These are phyloP conservation scores for Kokia cookei DNA, from an alignment of 441 rosid species.

Conservation along the genomic window DNA sequence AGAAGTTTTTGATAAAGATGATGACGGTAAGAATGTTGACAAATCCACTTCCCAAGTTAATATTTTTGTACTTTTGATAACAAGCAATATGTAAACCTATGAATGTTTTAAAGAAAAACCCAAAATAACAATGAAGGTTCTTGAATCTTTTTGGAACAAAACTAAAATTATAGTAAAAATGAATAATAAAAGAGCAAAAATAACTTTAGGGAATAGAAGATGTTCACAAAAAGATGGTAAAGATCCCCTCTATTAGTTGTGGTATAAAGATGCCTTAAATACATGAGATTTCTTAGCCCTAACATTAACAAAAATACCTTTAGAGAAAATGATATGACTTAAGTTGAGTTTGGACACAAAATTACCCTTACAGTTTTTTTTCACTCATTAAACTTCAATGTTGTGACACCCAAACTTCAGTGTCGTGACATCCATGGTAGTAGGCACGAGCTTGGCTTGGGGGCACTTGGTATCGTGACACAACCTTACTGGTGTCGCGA, in stretches of 20 bases:
- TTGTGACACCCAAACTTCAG: background rate
- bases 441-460: background rate
- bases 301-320: background rate
- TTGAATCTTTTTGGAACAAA: too few species aligned
- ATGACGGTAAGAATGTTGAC: background rate
- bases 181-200: background rate
- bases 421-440: background rate
- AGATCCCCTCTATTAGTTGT: background rate
- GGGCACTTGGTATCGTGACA: background rate
- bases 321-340: background rate
- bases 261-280: background rate
- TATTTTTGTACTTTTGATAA: background rate
- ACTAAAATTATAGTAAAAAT: background rate
- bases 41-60: background rate
- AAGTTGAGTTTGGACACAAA: background rate
- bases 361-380: background rate
- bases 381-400: background rate
- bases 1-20: background rate
- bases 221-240: background rate
- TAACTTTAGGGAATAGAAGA: background rate
- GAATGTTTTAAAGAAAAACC: background rate
- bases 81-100: background rate
- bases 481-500: background rate
- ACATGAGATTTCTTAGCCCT: background rate
- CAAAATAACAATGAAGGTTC: background rate